Percentiles rank a stretch among this genome's conserved stretches.
Evolutionary conservation across 2,329 filamentous ascomycete species (phyloP).

Genomic region (Metarhizium rileyi): DNA sequence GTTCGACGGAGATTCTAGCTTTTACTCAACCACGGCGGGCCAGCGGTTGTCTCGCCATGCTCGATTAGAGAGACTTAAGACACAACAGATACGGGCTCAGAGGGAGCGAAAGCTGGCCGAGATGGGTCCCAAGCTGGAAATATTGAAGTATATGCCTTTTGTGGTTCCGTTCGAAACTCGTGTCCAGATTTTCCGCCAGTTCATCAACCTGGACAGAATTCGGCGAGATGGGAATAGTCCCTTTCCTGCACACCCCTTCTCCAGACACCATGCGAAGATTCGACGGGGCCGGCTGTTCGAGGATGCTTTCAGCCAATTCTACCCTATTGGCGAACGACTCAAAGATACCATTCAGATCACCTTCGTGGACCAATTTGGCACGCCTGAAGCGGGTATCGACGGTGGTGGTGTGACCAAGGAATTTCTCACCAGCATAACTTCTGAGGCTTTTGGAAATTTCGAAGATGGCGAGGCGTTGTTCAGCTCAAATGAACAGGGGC

Average conservation of each 20-base stretch:
- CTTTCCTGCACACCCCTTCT: conserved; percentile 18
- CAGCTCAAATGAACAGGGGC: conserved; percentile 71
- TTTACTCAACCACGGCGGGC: conserved; percentile 33
- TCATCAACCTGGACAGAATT: conserved; percentile 62
- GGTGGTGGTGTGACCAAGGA: conserved; percentile 97
- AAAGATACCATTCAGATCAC: conserved; percentile 97
- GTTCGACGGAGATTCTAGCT: conserved; percentile 16
- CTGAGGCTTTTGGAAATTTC: conserved; percentile 63
- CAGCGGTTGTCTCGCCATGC: conserved; percentile 53
- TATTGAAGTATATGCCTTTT: conserved; percentile 93
- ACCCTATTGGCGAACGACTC: conserved; percentile 65
- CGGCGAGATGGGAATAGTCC: conserved; percentile 15
- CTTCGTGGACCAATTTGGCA: conserved; percentile 85
- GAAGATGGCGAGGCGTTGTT: conserved; percentile 51
- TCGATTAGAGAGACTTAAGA: conserved; percentile 52
- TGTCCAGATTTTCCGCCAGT: conserved; percentile 87
- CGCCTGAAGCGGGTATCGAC: conserved; percentile 86
- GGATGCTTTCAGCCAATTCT: conserved; percentile 80
- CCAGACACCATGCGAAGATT: conserved; percentile 68
- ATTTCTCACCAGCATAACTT: conserved; percentile 81
- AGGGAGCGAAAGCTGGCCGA: conserved; percentile 65
- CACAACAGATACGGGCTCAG: conserved; percentile 55
- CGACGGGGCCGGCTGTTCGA: conserved; percentile 70
- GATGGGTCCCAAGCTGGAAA: conserved; percentile 77
- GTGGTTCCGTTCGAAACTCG: conserved; percentile 87